Evolutionary conservation across 2,329 filamentous ascomycete species (phyloP).

Genomic region (Stemphylium vesicarium): DNA sequence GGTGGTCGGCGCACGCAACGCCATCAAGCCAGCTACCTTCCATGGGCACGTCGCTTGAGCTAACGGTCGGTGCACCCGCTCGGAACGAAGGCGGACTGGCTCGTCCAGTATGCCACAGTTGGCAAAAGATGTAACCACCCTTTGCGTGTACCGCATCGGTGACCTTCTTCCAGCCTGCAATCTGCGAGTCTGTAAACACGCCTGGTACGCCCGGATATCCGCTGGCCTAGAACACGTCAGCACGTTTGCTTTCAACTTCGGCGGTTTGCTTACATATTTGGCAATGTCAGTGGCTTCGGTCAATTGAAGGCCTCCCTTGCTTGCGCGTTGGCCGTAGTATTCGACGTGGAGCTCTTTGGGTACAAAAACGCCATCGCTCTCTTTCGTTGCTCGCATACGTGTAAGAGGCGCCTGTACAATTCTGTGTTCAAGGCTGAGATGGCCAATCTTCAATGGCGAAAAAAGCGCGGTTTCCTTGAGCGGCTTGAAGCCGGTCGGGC

Average conservation of each 20-base stretch:
- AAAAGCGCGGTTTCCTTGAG: constrained; percentile 43
- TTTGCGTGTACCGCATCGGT: constrained; percentile 60
- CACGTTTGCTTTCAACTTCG: not conserved
- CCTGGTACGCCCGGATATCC: constrained; percentile 46
- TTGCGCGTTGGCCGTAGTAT: constrained; percentile 62
- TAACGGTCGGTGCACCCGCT: constrained; percentile 43
- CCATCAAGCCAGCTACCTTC: constrained; percentile 50
- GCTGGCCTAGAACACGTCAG: constrained; percentile 46
- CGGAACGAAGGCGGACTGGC: constrained; percentile 50
- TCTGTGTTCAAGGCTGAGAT: constrained; percentile 48
- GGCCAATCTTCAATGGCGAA: constrained; percentile 40
- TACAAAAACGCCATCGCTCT: constrained; percentile 54
- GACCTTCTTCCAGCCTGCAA: constrained; percentile 58
- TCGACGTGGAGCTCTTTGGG: constrained; percentile 55
- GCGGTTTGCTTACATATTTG: constrained; percentile 34
- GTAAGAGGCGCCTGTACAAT: constrained; percentile 51
- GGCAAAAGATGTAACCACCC: constrained; percentile 56
- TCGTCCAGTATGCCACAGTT: constrained; percentile 58
- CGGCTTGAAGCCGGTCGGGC: constrained; percentile 36
- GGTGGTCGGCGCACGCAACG: constrained; percentile 45
- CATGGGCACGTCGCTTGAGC: constrained; percentile 52
- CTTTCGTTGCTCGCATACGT: constrained; percentile 56
- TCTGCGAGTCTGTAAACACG: constrained; percentile 49
- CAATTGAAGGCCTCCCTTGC: constrained; percentile 64
- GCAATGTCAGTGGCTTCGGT: constrained; percentile 60